These are phyloP conservation scores for Starmerella potacharoeniae DNA, from an alignment of 805 yeast genomes.

Conservation along the genomic window DNA sequence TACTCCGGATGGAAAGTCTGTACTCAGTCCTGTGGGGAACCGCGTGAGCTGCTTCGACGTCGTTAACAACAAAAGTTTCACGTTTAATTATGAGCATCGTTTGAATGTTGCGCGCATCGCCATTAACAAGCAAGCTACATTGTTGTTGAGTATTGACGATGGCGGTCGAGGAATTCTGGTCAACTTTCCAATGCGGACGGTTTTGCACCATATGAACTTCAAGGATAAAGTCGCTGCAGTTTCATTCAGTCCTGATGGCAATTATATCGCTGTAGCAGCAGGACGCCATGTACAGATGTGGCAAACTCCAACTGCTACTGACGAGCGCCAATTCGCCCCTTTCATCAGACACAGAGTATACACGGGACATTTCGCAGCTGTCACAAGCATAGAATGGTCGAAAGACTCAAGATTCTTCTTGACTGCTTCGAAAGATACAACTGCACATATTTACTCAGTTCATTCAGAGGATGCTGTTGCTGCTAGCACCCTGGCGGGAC, in stretches of 20 bases:
- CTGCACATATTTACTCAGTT: conserved; percentile 74
- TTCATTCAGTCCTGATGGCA: conserved; percentile 81
- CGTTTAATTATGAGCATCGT: conserved; percentile 87
- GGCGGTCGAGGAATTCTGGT: conserved; percentile 91
- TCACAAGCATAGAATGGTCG: conserved; percentile 76
- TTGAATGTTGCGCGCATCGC: conserved; percentile 71
- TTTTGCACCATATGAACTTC: conserved; percentile 88
- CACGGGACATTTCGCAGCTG: conserved; percentile 85
- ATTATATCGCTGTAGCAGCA: conserved; percentile 71
- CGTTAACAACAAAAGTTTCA: conserved; percentile 70
- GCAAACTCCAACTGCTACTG: conserved; percentile 73
- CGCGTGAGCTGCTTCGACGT: conserved; percentile 82
- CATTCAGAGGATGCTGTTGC: conserved; percentile 59
- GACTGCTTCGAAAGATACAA: conserved; percentile 80
- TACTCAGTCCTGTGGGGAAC: conserved; percentile 90
- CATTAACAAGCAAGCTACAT: conserved; percentile 67
- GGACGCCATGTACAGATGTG: conserved; percentile 82
- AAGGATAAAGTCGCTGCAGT: conserved; percentile 63
- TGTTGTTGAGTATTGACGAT: conserved; percentile 70
- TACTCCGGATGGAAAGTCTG: conserved; percentile 72
- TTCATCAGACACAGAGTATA: conserved; percentile 81
- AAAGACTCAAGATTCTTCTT: conserved; percentile 78
- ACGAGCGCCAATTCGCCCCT: conserved; percentile 91
- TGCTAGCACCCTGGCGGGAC: conserved; percentile 82
- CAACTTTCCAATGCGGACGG: conserved; percentile 71